These are phyloP conservation scores for Pythium rhizo-oryzae DNA, from an alignment of 352 stramenopile species.

Conservation along the genomic window DNA sequence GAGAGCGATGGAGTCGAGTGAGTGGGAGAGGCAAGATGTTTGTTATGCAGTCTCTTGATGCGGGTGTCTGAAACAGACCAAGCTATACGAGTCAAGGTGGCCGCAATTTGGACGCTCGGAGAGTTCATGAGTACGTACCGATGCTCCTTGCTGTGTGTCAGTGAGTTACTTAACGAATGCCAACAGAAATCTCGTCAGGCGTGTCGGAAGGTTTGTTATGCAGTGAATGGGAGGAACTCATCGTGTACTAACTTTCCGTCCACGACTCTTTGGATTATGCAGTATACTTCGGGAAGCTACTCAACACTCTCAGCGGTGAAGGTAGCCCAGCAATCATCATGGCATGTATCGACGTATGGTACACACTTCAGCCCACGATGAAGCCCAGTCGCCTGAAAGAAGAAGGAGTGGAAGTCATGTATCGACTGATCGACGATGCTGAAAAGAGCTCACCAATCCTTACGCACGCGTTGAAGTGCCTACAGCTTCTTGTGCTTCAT, in stretches of 20 bases:
- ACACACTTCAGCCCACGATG: constrained; percentile 22
- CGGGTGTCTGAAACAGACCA: neutral
- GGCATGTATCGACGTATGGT: constrained; percentile 28
- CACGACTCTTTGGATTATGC: neutral
- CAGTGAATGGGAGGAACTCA: neutral
- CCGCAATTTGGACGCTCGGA: constrained; percentile 26
- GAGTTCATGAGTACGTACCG: constrained; percentile 34
- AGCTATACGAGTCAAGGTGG: constrained; percentile 9
- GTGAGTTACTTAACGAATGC: neutral
- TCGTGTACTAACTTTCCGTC: too few species aligned
- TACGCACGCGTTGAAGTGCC: constrained; percentile 14
- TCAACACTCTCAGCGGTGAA: constrained; percentile 1
- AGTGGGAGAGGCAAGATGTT: neutral
- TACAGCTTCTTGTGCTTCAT: constrained; percentile 22
- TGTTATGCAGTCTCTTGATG: neutral
- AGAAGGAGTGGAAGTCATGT: constrained; percentile 14
- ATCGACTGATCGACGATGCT: neutral
- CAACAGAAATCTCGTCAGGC: constrained; percentile 23
- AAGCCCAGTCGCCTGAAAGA: constrained; percentile 28
- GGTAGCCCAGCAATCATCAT: neutral
- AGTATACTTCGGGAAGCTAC: constrained; percentile 20
- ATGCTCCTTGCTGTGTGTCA: neutral
- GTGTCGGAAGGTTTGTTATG: constrained; percentile 16
- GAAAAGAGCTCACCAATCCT: neutral
- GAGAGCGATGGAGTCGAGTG: constrained; percentile 14